phyloP scores from a whole-genome alignment of 345 rosid species.

The Citrus maxima region DNA sequence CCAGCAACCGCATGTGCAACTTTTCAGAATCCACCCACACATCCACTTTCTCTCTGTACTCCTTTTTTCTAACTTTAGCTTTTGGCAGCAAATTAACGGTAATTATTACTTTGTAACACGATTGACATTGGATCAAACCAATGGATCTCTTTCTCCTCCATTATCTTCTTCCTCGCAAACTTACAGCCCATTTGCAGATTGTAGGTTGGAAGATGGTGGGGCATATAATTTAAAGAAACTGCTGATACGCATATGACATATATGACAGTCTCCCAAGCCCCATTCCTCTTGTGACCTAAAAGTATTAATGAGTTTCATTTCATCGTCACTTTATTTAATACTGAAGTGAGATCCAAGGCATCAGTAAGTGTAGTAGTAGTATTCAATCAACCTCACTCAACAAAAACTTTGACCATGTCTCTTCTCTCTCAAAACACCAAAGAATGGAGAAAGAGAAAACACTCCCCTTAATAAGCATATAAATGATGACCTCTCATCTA shows the following conservation, averaged over 20 bases:
- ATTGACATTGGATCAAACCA: constrained; percentile 2
- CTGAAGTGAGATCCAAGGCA: not conserved
- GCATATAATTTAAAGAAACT: not conserved
- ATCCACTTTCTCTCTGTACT: not conserved
- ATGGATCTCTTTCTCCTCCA: not conserved
- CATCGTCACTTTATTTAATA: not conserved
- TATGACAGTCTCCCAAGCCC: not conserved
- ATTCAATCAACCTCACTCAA: not conserved
- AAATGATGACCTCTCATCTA: constrained; percentile 18
- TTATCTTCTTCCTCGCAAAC: not conserved
- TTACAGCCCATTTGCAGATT: not conserved
- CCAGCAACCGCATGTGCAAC: constrained; percentile 33
- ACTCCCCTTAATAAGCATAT: not conserved
- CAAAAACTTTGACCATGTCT: constrained; percentile 1
- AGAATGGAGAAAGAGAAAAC: too few relatives aligned
- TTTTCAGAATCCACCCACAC: constrained; percentile 49
- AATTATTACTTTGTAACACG: not conserved
- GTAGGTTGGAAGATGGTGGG: not conserved
- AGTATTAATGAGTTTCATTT: not conserved
- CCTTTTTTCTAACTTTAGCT: constrained; percentile 19
- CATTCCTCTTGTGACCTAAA: not conserved
- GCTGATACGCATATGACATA: too few relatives aligned
- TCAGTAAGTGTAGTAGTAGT: not conserved
- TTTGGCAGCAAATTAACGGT: constrained; percentile 7
- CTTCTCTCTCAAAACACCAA: not conserved